These are phyloP conservation scores for Ceraceosorus guamensis DNA, from an alignment of 1,284 basidiomycete genomes.

Conservation along the genomic window DNA sequence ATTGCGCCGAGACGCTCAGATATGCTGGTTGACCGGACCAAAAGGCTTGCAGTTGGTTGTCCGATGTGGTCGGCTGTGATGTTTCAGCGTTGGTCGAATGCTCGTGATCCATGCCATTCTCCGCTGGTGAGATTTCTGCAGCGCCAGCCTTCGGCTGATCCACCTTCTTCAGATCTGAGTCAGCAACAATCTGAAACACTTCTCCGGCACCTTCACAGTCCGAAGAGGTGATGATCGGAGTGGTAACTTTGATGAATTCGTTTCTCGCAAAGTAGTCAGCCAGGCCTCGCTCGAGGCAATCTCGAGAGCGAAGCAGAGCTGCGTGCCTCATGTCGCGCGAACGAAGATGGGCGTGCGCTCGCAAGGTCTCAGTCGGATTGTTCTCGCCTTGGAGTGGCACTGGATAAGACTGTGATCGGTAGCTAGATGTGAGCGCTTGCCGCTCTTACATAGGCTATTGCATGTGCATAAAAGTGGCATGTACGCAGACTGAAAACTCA, in stretches of 20 bases:
- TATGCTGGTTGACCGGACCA: constrained; percentile 58
- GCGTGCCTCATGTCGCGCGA: constrained; percentile 19
- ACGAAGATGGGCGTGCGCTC: constrained; percentile 30
- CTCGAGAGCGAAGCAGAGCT: constrained; percentile 19
- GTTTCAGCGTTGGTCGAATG: too few relatives aligned
- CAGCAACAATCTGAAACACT: constrained; percentile 67
- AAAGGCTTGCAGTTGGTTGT: constrained; percentile 10
- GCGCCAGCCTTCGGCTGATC: too few relatives aligned
- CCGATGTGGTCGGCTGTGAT: neutral
- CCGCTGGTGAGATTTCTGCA: neutral
- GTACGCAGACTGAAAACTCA: too few relatives aligned
- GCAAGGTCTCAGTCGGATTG: constrained; percentile 9
- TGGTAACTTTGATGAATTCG: constrained; percentile 72
- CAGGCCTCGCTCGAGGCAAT: constrained; percentile 24
- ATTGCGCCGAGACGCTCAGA: constrained; percentile 86
- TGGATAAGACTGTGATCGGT: neutral
- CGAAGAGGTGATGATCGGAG: constrained; percentile 78
- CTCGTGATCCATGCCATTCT: neutral
- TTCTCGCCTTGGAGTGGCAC: neutral
- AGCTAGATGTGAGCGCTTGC: too few relatives aligned
- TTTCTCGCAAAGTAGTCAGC: constrained; percentile 46
- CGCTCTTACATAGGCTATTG: too few relatives aligned
- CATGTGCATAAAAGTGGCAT: too few relatives aligned
- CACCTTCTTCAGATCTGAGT: constrained; percentile 11
- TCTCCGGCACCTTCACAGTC: constrained; percentile 98